Evolutionary conservation across 2,329 filamentous ascomycete species (phyloP), one percentile per base, ranked within the genome.

Genomic region (Ophiostoma populinum): DNA sequence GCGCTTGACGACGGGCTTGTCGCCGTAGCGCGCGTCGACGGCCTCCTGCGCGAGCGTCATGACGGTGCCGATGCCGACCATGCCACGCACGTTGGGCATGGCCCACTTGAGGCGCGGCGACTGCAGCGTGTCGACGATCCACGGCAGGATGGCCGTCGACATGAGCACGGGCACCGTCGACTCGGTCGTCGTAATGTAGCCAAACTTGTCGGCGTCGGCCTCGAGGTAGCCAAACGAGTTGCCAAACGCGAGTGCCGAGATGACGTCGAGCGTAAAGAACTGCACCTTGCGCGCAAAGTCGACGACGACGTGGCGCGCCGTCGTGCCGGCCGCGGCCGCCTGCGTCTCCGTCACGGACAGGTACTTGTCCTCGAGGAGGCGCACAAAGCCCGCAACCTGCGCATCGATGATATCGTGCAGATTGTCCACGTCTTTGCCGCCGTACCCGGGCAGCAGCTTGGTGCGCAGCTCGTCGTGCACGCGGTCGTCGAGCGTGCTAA

Each of bases 181-280:
- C 24, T 40, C 38, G 54, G 38, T 45, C 11, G 45, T 44, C 31
- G 39, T 36, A 31, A 65, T 58, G 46, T 63, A 66, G 25, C 52
- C 55, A 37, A 58, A 58, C 1, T 56, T 50, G 41, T 69, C 64
- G 5, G 49, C 45, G 46, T 69, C 59, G n/a, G 51, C 43, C 5
- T 55, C 52, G 5, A 66, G 47, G 43, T 60, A 64, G 7, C 63
- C 61, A 36, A 68, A 63, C 3, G 55, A 47, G 29, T 56, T 47
- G 25, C 65, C 66, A 22, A 70, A 62, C 0, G 60, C 63, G 11
- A 71, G 46, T 3, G 57, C 54, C 20, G 57, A 63, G 40, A 72
- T 67, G 24, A 70, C 62, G 42, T 72, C 67, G 3, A 70, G 51
- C 2, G 65, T 67, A 34, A 70, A 60, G 50, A 58, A 69, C 36